phyloP scores from a whole-genome alignment of 352 stramenopile genomes.

The Pythium myriotylum region DNA sequence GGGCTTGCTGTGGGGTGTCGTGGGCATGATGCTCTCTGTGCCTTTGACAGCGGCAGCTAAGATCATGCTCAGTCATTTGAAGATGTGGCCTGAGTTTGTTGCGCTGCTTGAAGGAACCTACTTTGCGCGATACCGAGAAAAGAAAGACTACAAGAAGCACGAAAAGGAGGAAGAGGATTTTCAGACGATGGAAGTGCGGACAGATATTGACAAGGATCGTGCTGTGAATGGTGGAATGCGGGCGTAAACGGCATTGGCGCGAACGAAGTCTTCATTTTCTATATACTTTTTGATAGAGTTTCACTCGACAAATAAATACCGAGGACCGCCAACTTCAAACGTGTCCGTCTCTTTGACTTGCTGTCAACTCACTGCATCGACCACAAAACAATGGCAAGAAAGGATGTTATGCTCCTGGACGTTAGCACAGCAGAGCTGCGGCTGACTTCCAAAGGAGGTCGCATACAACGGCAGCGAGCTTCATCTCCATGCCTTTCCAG shows the following conservation, averaged over 20 bases:
- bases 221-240: constrained; percentile 26
- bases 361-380: too few relatives aligned
- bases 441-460: constrained; percentile 27
- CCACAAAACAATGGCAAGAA: too few relatives aligned
- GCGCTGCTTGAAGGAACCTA: constrained; percentile 87
- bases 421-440: too few relatives aligned
- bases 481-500: constrained; percentile 35
- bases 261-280: background rate
- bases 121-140: constrained; percentile 75
- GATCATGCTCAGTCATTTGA: constrained; percentile 88
- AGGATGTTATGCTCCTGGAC: too few relatives aligned
- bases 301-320: background rate
- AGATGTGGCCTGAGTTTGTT: constrained; percentile 87
- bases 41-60: constrained; percentile 83
- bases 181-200: constrained; percentile 77
- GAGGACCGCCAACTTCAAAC: too few relatives aligned
- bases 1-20: constrained; percentile 84
- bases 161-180: constrained; percentile 60
- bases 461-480: constrained; percentile 51
- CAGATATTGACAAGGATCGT: constrained; percentile 67
- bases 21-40: constrained; percentile 90
- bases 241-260: constrained; percentile 1
- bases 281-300: constrained; percentile 20
- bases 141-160: constrained; percentile 75
- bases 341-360: too few relatives aligned